These are phyloP conservation scores for Physaria fendleri DNA, from an alignment of 345 rosid species.

Conservation along the genomic window DNA sequence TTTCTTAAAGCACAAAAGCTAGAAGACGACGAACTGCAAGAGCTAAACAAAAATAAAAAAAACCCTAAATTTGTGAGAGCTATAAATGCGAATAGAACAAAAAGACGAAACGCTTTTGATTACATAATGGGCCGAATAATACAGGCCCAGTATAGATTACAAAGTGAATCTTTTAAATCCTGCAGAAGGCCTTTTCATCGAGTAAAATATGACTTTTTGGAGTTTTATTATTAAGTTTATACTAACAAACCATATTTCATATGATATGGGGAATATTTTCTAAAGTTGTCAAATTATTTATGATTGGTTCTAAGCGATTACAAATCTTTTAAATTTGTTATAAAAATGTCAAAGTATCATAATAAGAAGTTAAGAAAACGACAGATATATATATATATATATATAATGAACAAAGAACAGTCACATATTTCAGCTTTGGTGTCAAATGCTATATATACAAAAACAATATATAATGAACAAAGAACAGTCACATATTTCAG, in stretches of 20 bases:
- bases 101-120: background rate
- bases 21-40: constrained; percentile 8
- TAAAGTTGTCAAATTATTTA: constrained; percentile 7
- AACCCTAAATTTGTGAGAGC: background rate
- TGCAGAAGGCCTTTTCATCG: no score
- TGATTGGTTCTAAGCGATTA: background rate
- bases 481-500: constrained; percentile 11
- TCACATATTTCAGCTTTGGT: constrained; percentile 6
- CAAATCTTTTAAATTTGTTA: background rate
- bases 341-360: background rate
- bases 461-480: background rate
- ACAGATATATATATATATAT: background rate
- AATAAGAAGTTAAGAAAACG: constrained; percentile 16
- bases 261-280: background rate
- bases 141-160: background rate
- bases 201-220: background rate
- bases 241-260: background rate
- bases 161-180: background rate
- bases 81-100: background rate
- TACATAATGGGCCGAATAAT: background rate
- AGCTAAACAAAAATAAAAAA: background rate
- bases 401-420: constrained; percentile 6
- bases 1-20: background rate
- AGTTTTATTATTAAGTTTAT: background rate
- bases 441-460: constrained; percentile 8